Conservation (phyloP, 306 rosid genomes). For the Malus fusca region DNA sequence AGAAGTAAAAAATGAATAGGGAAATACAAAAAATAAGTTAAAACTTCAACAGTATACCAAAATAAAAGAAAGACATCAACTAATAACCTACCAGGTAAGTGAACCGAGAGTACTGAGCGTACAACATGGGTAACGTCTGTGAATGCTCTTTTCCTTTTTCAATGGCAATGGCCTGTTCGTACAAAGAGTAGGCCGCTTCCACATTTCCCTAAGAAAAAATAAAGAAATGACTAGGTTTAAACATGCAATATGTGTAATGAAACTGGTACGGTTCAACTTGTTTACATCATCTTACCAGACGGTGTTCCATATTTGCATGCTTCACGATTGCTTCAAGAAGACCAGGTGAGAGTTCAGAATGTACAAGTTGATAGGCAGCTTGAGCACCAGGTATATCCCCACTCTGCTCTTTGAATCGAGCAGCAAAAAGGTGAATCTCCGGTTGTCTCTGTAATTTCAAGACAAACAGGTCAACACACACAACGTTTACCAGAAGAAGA, state of each 20-base stretch:
- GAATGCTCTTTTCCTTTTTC: constrained; percentile 97
- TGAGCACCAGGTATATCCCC: constrained; percentile 84
- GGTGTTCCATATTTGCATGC: constrained; percentile 90
- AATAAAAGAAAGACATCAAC: background rate
- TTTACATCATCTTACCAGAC: constrained; percentile 58
- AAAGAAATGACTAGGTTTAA: constrained; percentile 12
- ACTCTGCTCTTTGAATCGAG: constrained; percentile 86
- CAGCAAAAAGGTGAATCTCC: constrained; percentile 88
- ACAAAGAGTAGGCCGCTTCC: constrained; percentile 74
- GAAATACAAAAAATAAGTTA: background rate
- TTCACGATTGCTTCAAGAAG: constrained; percentile 93
- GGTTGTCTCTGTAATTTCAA: constrained; percentile 71
- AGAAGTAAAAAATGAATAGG: no score
- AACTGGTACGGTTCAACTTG: constrained; percentile 12
- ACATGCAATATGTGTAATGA: background rate
- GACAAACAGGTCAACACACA: background rate
- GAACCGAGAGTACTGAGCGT: constrained; percentile 85
- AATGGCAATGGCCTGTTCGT: constrained; percentile 90
- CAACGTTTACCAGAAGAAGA: background rate
- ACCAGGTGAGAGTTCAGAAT: constrained; percentile 89
- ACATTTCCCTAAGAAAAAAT: constrained; percentile 59
- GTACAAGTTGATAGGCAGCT: constrained; percentile 87
- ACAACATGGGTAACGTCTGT: constrained; percentile 68
- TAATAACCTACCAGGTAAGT: constrained; percentile 56
- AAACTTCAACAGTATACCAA: background rate